These are phyloP conservation scores for Solanum pinnatisectum DNA, from an alignment of 257 asterid species.

Conservation along the genomic window DNA sequence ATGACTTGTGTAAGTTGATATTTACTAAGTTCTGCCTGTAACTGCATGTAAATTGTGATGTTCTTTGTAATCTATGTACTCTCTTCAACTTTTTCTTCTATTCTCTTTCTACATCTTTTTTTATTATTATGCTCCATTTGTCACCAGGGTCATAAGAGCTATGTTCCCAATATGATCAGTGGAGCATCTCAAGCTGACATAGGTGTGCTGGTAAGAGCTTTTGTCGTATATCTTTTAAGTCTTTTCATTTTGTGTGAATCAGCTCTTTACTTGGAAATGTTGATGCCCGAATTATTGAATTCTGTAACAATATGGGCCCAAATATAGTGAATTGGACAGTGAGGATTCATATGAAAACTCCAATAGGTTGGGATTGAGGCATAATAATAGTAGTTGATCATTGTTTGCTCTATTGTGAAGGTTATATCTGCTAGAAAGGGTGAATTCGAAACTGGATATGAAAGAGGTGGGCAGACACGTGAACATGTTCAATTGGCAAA, in stretches of 20 bases:
- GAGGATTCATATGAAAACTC: not conserved
- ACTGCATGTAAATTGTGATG: not conserved
- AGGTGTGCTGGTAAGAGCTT: slow-evolving; percentile 72
- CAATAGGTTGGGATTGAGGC: not conserved
- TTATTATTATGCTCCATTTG: not conserved
- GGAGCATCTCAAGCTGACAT: slow-evolving; percentile 99
- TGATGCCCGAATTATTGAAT: not conserved
- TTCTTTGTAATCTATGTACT: not conserved
- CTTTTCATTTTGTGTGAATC: not conserved
- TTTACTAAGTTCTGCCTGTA: not conserved
- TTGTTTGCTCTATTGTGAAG: slow-evolving; percentile 16
- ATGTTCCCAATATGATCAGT: slow-evolving; percentile 99
- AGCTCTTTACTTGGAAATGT: not conserved
- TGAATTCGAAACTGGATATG: slow-evolving; percentile 96
- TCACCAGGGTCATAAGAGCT: slow-evolving; percentile 93
- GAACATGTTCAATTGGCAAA: slow-evolving; percentile 98
- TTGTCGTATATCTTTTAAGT: not conserved
- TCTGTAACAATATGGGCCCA: not conserved
- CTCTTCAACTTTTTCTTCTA: not conserved
- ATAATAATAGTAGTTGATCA: not conserved
- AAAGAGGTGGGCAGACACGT: slow-evolving; percentile 92
- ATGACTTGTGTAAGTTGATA: not conserved
- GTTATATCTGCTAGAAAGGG: slow-evolving; percentile 97
- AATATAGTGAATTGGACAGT: not conserved
- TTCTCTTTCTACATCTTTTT: not conserved